Evolutionary conservation across 2,329 filamentous ascomycete genomes (phyloP).

Genomic region (Alternaria triticina): DNA sequence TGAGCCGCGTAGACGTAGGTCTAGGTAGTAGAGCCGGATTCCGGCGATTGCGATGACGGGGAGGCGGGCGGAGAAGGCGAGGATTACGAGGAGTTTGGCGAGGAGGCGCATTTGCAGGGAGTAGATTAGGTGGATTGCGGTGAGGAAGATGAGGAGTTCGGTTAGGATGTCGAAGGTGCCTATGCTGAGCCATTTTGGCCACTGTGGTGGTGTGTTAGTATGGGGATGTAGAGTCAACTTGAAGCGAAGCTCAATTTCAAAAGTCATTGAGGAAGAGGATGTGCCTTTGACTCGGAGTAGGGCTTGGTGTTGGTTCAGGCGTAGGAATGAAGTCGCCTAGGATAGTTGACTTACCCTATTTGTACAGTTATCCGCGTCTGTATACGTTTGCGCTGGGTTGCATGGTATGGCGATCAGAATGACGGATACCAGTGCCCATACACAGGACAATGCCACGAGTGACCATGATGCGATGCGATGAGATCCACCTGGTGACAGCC

Average conservation of each 20-base stretch:
- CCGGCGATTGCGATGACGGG: slow-evolving; percentile 35
- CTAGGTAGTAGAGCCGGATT: slow-evolving; percentile 36
- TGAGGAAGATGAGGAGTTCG: slow-evolving; percentile 36
- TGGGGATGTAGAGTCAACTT: background rate
- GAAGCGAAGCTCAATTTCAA: too few relatives aligned
- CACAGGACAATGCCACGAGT: slow-evolving; percentile 22
- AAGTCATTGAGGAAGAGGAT: background rate
- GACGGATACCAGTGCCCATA: slow-evolving; percentile 33
- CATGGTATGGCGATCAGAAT: slow-evolving; percentile 36
- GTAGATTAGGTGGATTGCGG: slow-evolving; percentile 34
- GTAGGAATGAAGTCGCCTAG: background rate
- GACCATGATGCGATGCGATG: slow-evolving; percentile 30
- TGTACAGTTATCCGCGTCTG: slow-evolving; percentile 19
- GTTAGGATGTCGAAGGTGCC: slow-evolving; percentile 35
- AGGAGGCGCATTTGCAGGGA: slow-evolving; percentile 36
- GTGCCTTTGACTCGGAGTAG: background rate
- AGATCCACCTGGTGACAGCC: slow-evolving; percentile 29
- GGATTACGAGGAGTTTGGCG: slow-evolving; percentile 34
- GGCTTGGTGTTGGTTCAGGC: too few relatives aligned
- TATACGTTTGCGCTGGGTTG: slow-evolving; percentile 28
- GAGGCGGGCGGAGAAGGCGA: slow-evolving; percentile 39
- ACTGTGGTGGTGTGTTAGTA: slow-evolving; percentile 19
- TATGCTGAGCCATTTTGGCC: slow-evolving; percentile 39
- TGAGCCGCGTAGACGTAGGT: slow-evolving; percentile 17
- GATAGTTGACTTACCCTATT: slow-evolving; percentile 26